A percentile compares a stretch with the other conserved stretches of the same genome.
These are phyloP conservation scores for Fusarium nelsonii DNA, from an alignment of 2,329 filamentous ascomycete species.

Conservation along the genomic window DNA sequence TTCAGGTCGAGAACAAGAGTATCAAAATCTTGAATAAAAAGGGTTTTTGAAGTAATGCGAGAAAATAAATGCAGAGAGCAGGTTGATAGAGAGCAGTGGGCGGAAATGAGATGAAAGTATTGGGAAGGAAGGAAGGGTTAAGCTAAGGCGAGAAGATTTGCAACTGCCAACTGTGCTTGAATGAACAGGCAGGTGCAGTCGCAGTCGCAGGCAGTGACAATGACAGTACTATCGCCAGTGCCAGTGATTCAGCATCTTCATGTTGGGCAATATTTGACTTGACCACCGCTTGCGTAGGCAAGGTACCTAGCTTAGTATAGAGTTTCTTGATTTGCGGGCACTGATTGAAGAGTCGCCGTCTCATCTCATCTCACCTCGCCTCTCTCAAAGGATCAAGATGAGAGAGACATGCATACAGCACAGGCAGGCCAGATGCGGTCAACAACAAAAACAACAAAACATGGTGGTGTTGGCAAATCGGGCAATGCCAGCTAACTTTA, in stretches of 20 bases:
- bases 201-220: constrained; percentile 13
- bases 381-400: constrained; percentile 31
- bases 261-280: constrained; percentile 31
- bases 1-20: neutral
- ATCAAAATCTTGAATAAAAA: neutral
- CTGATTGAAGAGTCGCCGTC: constrained; percentile 28
- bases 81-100: neutral
- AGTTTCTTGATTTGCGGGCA: constrained; percentile 8
- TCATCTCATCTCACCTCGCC: neutral
- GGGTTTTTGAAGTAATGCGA: neutral
- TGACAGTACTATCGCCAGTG: constrained; percentile 7
- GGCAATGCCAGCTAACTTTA: constrained; percentile 44
- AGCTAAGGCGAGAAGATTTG: constrained; percentile 4
- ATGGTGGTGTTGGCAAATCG: constrained; percentile 39
- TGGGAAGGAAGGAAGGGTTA: constrained; percentile 12
- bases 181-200: constrained; percentile 7
- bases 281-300: constrained; percentile 20
- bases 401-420: constrained; percentile 28
- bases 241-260: constrained; percentile 23
- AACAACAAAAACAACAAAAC: constrained; percentile 36
- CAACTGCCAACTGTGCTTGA: constrained; percentile 24
- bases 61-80: neutral
- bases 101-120: constrained; percentile 21
- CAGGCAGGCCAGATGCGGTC: constrained; percentile 44
- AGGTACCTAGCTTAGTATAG: neutral